phyloP scores from a whole-genome alignment of 2,329 filamentous ascomycete genomes.

The Calcarisporium arbuscula region DNA sequence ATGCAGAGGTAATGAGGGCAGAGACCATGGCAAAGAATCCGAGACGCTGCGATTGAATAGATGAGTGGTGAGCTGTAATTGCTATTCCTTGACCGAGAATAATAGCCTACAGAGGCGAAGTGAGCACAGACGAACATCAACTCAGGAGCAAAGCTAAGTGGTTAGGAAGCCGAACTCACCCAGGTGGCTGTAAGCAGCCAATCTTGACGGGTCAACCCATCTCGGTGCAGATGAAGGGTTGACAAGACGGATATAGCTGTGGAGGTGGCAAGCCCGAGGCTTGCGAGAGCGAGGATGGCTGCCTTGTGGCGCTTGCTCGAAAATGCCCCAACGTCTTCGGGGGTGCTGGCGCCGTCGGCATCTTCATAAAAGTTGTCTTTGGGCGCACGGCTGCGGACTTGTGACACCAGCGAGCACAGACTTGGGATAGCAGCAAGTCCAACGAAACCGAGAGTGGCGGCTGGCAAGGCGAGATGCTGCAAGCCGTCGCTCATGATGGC shows the following conservation, averaged over 20 bases:
- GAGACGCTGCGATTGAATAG: constrained; percentile 46
- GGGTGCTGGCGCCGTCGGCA: constrained; percentile 61
- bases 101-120: constrained; percentile 31
- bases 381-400: constrained; percentile 27
- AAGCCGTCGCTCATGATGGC: constrained; percentile 6
- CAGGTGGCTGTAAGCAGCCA: constrained; percentile 57
- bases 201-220: constrained; percentile 42
- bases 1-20: constrained; percentile 34
- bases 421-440: constrained; percentile 31
- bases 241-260: constrained; percentile 50
- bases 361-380: constrained; percentile 56
- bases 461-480: constrained; percentile 20
- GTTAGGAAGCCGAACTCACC: constrained; percentile 42
- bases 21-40: constrained; percentile 47
- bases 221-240: constrained; percentile 27
- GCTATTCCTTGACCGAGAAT: constrained; percentile 45
- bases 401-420: constrained; percentile 24
- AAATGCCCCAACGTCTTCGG: constrained; percentile 55
- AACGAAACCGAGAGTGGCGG: constrained; percentile 26
- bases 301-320: constrained; percentile 54
- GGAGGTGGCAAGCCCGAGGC: constrained; percentile 48
- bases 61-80: constrained; percentile 41
- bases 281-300: constrained; percentile 46
- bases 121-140: background rate
- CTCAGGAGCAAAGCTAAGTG: background rate